Conservation (phyloP, 2,329 filamentous ascomycete species). For the Paracamarosporium sp. region DNA sequence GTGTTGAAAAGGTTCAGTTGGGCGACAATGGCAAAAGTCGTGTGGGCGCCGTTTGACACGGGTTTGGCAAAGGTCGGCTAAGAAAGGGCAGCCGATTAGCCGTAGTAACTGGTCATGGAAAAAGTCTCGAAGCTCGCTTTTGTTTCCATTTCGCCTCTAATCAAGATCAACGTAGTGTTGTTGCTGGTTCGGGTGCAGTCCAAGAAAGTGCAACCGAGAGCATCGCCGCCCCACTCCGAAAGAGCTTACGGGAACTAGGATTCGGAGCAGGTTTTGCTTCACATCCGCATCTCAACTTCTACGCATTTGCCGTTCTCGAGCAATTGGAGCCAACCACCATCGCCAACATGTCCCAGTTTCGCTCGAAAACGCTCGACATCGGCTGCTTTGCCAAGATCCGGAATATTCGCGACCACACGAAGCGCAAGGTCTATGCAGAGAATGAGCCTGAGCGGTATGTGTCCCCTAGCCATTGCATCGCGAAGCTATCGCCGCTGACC, state of each 20-base stretch:
- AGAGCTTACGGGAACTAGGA: background rate
- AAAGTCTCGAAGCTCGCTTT: background rate
- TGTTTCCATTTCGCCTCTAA: background rate
- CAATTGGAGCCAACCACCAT: conserved; percentile 17
- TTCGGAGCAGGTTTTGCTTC: conserved; percentile 14
- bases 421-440: conserved; percentile 89
- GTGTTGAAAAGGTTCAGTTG: background rate
- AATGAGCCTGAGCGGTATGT: conserved; percentile 85
- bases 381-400: conserved; percentile 86
- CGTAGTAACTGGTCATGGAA: background rate
- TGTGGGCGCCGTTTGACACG: background rate
- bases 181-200: background rate
- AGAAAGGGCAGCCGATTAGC: background rate
- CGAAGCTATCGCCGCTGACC: conserved; percentile 10
- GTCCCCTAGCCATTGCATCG: conserved; percentile 8
- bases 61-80: background rate
- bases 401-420: conserved; percentile 92
- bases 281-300: conserved; percentile 20
- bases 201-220: conserved; percentile 3
- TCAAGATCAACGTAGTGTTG: background rate
- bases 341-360: conserved; percentile 70
- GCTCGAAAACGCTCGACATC: conserved; percentile 88
- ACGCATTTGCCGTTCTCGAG: background rate
- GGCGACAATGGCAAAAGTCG: background rate
- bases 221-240: conserved; percentile 6